Evolutionary conservation across 1,284 basidiomycete genomes (phyloP), one percentile per base, ranked within the genome.

Genomic region (Irpex lacteus): DNA sequence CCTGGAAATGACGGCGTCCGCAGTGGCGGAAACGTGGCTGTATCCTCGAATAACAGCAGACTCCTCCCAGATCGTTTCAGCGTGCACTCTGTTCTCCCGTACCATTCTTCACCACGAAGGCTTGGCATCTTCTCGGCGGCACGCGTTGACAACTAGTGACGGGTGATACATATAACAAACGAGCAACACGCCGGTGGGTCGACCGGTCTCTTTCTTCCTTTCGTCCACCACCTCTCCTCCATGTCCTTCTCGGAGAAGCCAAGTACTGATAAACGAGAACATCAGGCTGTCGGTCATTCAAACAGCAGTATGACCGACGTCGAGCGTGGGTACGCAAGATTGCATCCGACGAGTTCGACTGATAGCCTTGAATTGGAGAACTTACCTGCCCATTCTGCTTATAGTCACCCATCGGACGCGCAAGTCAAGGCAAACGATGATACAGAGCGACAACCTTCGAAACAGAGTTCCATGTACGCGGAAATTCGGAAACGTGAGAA

Each of bases 291-390:
- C 19, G 37, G 32, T 36, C 57, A 40, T 4, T 26, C 56, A 11
- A 52, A 3, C 50, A 18, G n/a, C 50, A 18, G n/a, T 18, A 59
- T 63, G 57, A 57, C 62, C 19, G 60, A 63, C 57, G 44, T 54
- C 36, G 65, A 63, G 53, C 65, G 53, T 40, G 65, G 65, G 62
- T 61, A 63, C 59, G 61, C 47, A 34, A 65, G 21, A 59, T 15
- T 62, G 18, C 19, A 52, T 32, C 19, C 57, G 11, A 19, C 57
- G 18, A 59, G 60, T 49, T 56, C 61, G 5, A 26, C n/a, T 21
- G 61, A 57, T 37, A 11, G 11, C 50, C 5, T 52, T 18, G 53
- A 63, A 38, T 57, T 58, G 47, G 19, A 50, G 6, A 1, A 63
- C 52, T 58, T 60, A 63, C 50, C 21, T n/a, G 32, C 21, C 9